Conservation (phyloP, 192 early-diverging fungal species). For the Mortierella hygrophila region DNA sequence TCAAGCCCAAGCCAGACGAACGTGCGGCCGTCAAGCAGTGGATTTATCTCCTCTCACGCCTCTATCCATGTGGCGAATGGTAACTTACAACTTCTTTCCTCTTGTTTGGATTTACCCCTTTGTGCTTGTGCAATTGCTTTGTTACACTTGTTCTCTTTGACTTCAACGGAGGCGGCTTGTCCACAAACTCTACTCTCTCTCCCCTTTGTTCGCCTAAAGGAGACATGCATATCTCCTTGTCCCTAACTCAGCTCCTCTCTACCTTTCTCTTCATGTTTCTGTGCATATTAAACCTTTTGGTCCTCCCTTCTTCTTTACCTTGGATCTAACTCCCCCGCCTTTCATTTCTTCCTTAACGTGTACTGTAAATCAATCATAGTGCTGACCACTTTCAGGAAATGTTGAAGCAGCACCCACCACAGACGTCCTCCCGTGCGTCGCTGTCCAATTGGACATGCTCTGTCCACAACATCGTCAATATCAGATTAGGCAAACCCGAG, state of each 20-base stretch:
- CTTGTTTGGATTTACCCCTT: background rate
- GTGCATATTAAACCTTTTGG: background rate
- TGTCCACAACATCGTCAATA: constrained; percentile 95
- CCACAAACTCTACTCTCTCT: background rate
- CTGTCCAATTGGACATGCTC: constrained; percentile 90
- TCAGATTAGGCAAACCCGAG: constrained; percentile 79
- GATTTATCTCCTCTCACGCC: constrained; percentile 82
- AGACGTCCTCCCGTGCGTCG: constrained; percentile 76
- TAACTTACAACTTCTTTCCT: constrained; percentile 35
- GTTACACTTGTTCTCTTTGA: background rate
- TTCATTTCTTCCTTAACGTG: background rate
- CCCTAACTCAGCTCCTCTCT: background rate
- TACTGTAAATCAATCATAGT: constrained; percentile 55
- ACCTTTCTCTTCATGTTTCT: background rate
- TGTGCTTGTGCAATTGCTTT: background rate
- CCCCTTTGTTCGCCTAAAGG: background rate
- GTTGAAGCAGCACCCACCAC: constrained; percentile 83
- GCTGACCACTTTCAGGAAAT: constrained; percentile 89
- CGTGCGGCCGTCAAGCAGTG: constrained; percentile 82
- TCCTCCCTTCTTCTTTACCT: background rate
- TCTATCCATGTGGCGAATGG: constrained; percentile 99
- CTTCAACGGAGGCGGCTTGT: background rate
- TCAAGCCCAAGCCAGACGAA: constrained; percentile 82
- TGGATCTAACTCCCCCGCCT: background rate
- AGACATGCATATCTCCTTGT: background rate